A percentile compares a stretch with the other conserved stretches of the same genome.
Conservation (phyloP, 345 rosid species). For the Abelmoschus esculentus region DNA sequence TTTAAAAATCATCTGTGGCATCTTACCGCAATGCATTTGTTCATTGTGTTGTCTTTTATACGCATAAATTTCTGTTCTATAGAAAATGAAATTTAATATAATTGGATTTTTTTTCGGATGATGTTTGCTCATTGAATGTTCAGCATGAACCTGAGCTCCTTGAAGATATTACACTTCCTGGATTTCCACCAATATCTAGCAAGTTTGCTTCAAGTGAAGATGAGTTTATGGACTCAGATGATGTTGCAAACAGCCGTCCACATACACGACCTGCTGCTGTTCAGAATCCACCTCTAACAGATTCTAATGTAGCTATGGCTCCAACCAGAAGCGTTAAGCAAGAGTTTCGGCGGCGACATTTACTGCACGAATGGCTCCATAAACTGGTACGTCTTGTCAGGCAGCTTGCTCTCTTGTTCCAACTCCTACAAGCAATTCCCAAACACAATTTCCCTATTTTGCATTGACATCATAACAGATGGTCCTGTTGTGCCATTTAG, state of each 20-base stretch:
- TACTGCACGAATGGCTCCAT: conserved; percentile 70
- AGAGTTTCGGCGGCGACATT: conserved; percentile 62
- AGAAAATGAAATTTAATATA: not conserved
- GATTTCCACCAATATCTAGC: conserved; percentile 47
- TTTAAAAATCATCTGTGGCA: not conserved
- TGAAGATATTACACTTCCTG: conserved; percentile 69
- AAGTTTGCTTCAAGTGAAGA: conserved; percentile 85
- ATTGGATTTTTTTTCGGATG: not conserved
- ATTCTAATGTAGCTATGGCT: conserved; percentile 34
- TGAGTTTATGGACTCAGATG: conserved; percentile 86
- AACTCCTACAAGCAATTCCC: conserved; percentile 1
- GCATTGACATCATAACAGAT: not conserved
- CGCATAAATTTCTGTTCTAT: not conserved
- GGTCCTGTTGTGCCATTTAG: not conserved
- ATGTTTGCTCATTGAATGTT: conserved; percentile 10
- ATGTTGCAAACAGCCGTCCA: conserved; percentile 50
- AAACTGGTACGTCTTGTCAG: conserved; percentile 42
- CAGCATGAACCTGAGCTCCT: conserved; percentile 86
- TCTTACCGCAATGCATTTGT: not conserved
- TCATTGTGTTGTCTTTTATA: not conserved
- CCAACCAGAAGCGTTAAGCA: conserved; percentile 53
- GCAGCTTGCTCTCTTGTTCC: conserved; percentile 1
- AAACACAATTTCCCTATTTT: conserved; percentile 4
- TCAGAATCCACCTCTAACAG: conserved; percentile 42
- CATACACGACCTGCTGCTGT: conserved; percentile 35